Evolutionary conservation across 2,329 filamentous ascomycete genomes (phyloP), one percentile per base, ranked within the genome.

Genomic region (Chaetomiaceae sp.): DNA sequence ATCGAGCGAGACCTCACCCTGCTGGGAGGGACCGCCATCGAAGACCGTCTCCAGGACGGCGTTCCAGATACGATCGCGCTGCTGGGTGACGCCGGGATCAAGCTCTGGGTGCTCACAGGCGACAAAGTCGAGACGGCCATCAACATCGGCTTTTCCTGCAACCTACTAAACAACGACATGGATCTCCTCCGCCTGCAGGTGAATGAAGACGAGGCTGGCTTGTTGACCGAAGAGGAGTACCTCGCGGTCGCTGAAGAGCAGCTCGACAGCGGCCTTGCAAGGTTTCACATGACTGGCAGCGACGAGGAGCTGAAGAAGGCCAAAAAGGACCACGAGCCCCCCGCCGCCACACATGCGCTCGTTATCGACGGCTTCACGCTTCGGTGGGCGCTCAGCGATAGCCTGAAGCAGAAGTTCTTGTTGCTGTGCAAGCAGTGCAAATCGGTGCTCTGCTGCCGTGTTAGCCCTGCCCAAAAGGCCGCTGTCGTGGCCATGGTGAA

Each of bases 91-190:
- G 94, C 94, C 49, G 95, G 95, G 68, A 96, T 99, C 71, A 99
- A 99, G 72, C 81, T 99, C 7, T 99, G 94, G 94, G 94, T 99
- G 49, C 75, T 99, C 59, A 99, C 94, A 14, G 94, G 95, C 58
- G 94, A 99, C 77, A 99, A 97, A 72, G 92, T 97, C 29, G 94
- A 99, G 73, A 99, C 94, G 21, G 94, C 95, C 53, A 99, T 99
- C 82, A 99, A 99, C 73, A 99, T 99, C 66, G 94, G 94, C 2
- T 99, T 97, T 72, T 99, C 95, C 10, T 99, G 95, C 75, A 99
- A 99, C 63, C 78, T 99, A 29, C 81, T 99, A 51, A 90, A 92
- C 71, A 99, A 96, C 69, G 89, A 96, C 61, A 96, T 99, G 94
- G 94, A 99, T 62, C 75, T 99, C 57, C 88, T 99, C 59, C 83